Evolutionary conservation across 768 basidiomycete genomes (phyloP).

Genomic region (Tricholoma hemisulphureum): DNA sequence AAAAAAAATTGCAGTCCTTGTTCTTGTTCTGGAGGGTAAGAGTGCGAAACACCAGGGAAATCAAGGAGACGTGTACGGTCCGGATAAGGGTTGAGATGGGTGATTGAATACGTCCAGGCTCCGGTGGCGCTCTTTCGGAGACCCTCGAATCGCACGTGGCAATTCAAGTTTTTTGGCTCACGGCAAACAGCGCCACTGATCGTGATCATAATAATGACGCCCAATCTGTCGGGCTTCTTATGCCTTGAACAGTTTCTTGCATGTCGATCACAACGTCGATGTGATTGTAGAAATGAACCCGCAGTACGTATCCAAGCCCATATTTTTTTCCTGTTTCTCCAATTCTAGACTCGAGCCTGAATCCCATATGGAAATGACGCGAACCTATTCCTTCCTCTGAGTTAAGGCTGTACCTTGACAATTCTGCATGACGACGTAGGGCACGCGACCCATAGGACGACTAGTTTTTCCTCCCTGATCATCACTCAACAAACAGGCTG

Average conservation of each 20-base stretch:
- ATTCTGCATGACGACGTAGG: slow-evolving; percentile 29
- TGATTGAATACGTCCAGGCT: too few species aligned
- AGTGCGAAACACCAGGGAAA: slow-evolving; percentile 16
- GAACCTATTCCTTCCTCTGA: not conserved
- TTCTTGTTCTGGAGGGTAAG: too few species aligned
- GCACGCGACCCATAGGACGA: slow-evolving; percentile 35
- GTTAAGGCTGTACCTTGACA: slow-evolving; percentile 29
- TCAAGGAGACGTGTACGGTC: slow-evolving; percentile 6
- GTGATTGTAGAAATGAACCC: not conserved
- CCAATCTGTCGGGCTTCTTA: not conserved
- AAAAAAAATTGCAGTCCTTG: too few species aligned
- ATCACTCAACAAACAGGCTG: slow-evolving; percentile 11
- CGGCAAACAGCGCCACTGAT: slow-evolving; percentile 1
- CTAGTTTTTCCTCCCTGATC: slow-evolving; percentile 11
- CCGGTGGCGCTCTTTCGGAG: not conserved
- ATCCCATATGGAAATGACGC: not conserved
- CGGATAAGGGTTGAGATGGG: slow-evolving; percentile 34
- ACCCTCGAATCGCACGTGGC: not conserved
- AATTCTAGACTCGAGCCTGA: not conserved
- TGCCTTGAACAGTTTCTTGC: not conserved
- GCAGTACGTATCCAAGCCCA: not conserved
- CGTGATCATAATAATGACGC: not conserved
- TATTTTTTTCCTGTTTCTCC: slow-evolving; percentile 8
- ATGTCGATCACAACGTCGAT: not conserved
- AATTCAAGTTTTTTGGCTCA: not conserved